Base-by-base conservation (phyloP, 2,329 filamentous ascomycete genomes). In the Coniella lustricola region DNA sequence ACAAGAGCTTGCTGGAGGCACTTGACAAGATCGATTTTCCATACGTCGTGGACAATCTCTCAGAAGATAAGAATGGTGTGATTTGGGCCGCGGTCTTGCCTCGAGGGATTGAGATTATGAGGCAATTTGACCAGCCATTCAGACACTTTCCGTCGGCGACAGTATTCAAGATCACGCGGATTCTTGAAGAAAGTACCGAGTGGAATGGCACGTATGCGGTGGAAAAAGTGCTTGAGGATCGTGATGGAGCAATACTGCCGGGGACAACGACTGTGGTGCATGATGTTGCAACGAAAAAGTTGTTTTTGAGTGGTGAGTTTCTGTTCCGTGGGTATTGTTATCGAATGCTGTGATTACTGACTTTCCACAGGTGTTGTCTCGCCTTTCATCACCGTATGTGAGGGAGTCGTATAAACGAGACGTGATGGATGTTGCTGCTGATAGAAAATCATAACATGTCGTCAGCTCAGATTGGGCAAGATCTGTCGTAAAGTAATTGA, bases 211-310 rank as follows among this genome's bases (percentile, higher is more conserved):
- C n/a, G 20, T 40, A 39, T 22, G 5, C 20, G 14, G 17, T 29
- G 13, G 31, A 40, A 7, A 49, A 45, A 13, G 35, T 36, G 16
- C 20, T 49, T 8, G 47, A 49, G 17, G 41, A 45, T 7, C 37
- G 42, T 7, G 35, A 40, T 20, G 47, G 47, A 1, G n/a, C 22
- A 3, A 16, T 45, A 5, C 8, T 45, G 18, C 41, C 47, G 3
- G 47, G 41, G 4, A 40, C 47, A 2, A 45, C 47, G 13, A 49
- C 47, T 4, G 47, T 49, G 29, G 36, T 49, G 13, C 47, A 49
- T 13, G 41, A 49, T 8, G 29, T 33, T n/a, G 16, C 35, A 12
- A 49, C 18, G 7, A 14, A 31, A 16, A 49, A 35, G 12, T 17
- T 45, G 3, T 39, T 40, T 7, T 21, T 49, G 7, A 35, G 47